Evolutionary conservation across 2,329 filamentous ascomycete species (phyloP), one percentile per base, ranked within the genome.

Genomic region (Colletotrichum sublineola): DNA sequence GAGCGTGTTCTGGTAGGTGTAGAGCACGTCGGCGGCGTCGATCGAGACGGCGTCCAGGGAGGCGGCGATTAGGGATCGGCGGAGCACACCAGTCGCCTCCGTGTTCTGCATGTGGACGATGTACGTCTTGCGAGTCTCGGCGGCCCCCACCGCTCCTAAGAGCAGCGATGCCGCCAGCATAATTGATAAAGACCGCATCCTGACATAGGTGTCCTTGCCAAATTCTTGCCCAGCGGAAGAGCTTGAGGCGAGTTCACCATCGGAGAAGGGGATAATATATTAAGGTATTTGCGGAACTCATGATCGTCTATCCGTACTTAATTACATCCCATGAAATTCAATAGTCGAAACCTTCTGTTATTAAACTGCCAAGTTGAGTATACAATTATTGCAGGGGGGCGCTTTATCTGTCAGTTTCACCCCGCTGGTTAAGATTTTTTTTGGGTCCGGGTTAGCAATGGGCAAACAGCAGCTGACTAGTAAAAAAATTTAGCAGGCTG

Each of bases 1-100:
- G 44, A 71, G 52, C 31, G 62, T 46, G 40, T 60, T 60, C 20
- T 65, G 55, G 38, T 74, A 74, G 31, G 56, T 61, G 40, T 74
- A 74, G n/a, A 73, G 38, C 40, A 73, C 57, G 15, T 62, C 12
- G 40, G 55, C 50, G 42, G 62, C 38, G 14, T 58, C 55, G 53
- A 42, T 53, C 4, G 67, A 50, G 42, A 53, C 61, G 38, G 67
- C 58, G 31, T 66, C 42, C 18, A 69, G 9, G 6, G 67, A 65
- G 9, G 50, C 33, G 14, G 48, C 46, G 11, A 66, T 44, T 24
- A 58, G 18, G 38, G 42, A 33, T 18, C 67, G 38, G 44, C 62
- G 67, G n/a, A 42, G 44, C 36, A 53, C 52, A 9, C 52, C 61
- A 5, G n/a, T 24, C 7, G 44, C 36, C 11, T n/a, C 36, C 1